Percentiles rank a stretch among this genome's conserved stretches.
Evolutionary conservation across 2,329 filamentous ascomycete genomes (phyloP).

Genomic region (Plectosphaerella plurivora): DNA sequence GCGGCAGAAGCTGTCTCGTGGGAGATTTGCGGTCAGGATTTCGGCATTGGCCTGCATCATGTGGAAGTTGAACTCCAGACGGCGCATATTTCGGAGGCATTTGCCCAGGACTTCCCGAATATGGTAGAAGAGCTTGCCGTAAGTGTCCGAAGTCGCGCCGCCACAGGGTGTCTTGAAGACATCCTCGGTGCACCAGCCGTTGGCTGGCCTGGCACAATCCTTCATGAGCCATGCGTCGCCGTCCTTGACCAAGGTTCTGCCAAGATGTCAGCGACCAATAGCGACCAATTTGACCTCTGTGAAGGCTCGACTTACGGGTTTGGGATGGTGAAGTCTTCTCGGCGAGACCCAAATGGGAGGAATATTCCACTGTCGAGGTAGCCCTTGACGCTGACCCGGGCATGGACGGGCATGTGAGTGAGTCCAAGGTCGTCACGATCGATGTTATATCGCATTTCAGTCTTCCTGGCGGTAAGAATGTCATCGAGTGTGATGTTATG

Average conservation of each 20-base stretch:
- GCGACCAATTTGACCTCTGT: background rate
- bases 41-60: conserved; percentile 19
- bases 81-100: conserved; percentile 21
- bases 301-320: conserved; percentile 10
- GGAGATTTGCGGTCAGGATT: conserved; percentile 13
- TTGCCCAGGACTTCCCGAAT: conserved; percentile 19
- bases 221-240: conserved; percentile 5
- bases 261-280: too few species aligned
- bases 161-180: conserved; percentile 13
- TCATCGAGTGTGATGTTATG: conserved; percentile 2
- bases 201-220: conserved; percentile 6
- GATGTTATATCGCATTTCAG: too few species aligned
- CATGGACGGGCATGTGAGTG: background rate
- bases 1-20: conserved; percentile 20
- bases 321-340: conserved; percentile 6
- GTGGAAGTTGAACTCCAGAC: conserved; percentile 15
- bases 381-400: conserved; percentile 2
- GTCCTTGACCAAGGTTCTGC: conserved; percentile 6
- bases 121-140: conserved; percentile 30
- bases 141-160: conserved; percentile 27
- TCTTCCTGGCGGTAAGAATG: too few species aligned
- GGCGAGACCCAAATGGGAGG: conserved; percentile 9
- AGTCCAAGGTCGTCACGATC: conserved; percentile 3
- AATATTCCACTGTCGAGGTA: conserved; percentile 11
- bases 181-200: conserved; percentile 27